Evolutionary conservation across 2,329 filamentous ascomycete genomes (phyloP).

Genomic region (Paecilomyces variotii): DNA sequence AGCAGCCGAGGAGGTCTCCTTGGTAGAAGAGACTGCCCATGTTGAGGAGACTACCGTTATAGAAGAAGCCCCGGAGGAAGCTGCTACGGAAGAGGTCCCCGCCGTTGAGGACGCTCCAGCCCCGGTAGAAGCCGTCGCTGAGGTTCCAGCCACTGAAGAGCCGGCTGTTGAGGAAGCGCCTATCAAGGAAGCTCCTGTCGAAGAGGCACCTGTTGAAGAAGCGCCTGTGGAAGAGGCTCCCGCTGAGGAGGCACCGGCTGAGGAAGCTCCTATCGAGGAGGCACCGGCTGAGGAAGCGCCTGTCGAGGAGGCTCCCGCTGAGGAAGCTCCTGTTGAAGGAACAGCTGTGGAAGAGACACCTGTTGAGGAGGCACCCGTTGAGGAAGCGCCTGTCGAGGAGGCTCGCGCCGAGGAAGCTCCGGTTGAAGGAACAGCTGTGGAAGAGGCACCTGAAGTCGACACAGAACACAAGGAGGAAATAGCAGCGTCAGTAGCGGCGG

Average conservation of each 20-base stretch:
- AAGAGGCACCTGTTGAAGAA: not conserved
- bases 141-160: not conserved
- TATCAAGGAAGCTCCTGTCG: not conserved
- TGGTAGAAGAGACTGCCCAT: not conserved
- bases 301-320: not conserved
- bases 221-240: not conserved
- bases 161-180: not conserved
- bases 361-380: not conserved
- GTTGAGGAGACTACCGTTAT: not conserved
- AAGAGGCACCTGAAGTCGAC: not conserved
- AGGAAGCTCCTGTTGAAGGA: not conserved
- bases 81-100: not conserved
- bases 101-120: not conserved
- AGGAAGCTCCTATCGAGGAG: not conserved
- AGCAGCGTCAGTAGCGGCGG: not conserved
- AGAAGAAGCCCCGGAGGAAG: not conserved
- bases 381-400: not conserved
- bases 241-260: not conserved
- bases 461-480: not conserved
- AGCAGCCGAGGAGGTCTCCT: not conserved
- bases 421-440: too few relatives aligned
- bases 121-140: not conserved
- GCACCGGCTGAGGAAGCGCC: not conserved
- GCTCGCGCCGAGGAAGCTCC: not conserved
- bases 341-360: not conserved